Evolutionary conservation across 2,329 filamentous ascomycete genomes (phyloP).

Genomic region (Scytalidium sp.): DNA sequence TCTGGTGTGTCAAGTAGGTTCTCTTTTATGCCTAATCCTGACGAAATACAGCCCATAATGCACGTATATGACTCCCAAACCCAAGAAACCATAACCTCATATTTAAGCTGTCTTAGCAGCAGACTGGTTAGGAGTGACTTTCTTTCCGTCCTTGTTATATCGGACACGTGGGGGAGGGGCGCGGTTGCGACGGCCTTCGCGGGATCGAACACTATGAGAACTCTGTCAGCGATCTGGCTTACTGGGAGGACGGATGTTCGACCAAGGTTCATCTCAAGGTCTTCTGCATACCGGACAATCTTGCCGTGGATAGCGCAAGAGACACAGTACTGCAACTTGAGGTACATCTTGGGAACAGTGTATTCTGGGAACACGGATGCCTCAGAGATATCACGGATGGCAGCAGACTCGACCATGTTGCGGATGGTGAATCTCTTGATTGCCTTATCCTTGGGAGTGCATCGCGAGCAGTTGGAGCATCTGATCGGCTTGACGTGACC

Average conservation of each 20-base stretch:
- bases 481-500: conserved; percentile 99
- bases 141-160: conserved; percentile 99
- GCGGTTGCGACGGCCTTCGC: conserved; percentile 96
- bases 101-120: conserved; percentile 30
- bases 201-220: conserved; percentile 81
- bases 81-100: conserved; percentile 16
- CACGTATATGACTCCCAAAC: conserved; percentile 19
- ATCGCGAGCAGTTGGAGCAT: conserved; percentile 80
- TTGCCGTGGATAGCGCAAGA: conserved; percentile 99
- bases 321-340: conserved; percentile 99
- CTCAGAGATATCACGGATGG: conserved; percentile 99
- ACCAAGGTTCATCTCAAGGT: conserved; percentile 58
- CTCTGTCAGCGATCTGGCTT: not conserved
- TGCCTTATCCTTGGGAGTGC: conserved; percentile 88
- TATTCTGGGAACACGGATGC: conserved; percentile 99
- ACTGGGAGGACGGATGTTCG: conserved; percentile 34
- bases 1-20: not conserved
- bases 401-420: conserved; percentile 99
- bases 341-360: conserved; percentile 99
- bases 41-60: conserved; percentile 16
- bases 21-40: not conserved
- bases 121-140: conserved; percentile 63
- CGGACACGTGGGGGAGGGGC: conserved; percentile 94
- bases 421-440: conserved; percentile 99
- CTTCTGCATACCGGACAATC: conserved; percentile 93